A percentile compares a stretch with the other conserved stretches of the same genome.
Conservation (phyloP, 2,329 filamentous ascomycete species). For the Clarireedia homoeocarpa region DNA sequence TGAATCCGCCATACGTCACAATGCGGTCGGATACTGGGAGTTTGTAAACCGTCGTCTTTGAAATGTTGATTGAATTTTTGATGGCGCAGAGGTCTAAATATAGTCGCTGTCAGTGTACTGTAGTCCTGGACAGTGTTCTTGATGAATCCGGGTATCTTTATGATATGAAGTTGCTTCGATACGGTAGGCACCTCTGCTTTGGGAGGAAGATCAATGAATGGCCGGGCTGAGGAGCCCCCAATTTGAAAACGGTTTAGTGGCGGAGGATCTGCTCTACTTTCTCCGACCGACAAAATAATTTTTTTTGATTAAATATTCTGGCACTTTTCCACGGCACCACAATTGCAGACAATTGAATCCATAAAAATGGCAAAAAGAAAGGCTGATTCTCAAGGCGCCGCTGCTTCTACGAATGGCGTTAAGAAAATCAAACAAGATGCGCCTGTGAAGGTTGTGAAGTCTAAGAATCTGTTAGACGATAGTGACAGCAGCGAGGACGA, state of each 20-base stretch:
- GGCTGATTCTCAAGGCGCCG: slow-evolving; percentile 22
- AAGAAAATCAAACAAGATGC: slow-evolving; percentile 27
- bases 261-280: not conserved
- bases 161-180: not conserved
- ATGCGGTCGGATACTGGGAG: not conserved
- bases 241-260: not conserved
- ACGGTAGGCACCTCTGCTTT: slow-evolving; percentile 5
- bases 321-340: not conserved
- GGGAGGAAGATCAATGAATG: slow-evolving; percentile 6
- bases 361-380: slow-evolving; percentile 29
- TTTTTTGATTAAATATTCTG: not conserved
- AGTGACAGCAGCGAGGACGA: slow-evolving; percentile 30
- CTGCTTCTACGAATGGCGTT: slow-evolving; percentile 11
- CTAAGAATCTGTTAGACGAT: slow-evolving; percentile 41
- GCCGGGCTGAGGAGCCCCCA: not conserved
- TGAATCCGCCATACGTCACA: slow-evolving; percentile 58
- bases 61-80: not conserved
- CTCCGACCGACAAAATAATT: slow-evolving; percentile 3
- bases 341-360: not conserved
- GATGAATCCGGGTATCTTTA: not conserved
- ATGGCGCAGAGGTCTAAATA: not conserved
- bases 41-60: not conserved
- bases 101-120: not conserved
- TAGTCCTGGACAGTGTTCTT: not conserved
- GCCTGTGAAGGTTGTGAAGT: slow-evolving; percentile 9